Base-by-base conservation (phyloP, 331 rosid species). In the Phaseolus coccineus region DNA sequence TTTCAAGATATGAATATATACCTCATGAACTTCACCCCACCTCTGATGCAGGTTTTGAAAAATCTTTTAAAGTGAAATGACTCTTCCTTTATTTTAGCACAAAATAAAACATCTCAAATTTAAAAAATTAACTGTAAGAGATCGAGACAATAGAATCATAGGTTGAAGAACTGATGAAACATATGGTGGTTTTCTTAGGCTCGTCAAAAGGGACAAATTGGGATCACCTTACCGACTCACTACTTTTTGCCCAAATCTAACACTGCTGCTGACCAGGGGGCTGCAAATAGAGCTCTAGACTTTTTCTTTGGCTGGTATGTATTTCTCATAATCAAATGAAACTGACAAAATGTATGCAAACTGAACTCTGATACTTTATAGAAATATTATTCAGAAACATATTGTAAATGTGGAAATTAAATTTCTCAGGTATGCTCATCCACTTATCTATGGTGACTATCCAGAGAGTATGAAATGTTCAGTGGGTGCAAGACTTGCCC, bases 221-320 rank as follows among this genome's bases (percentile, higher is more conserved):
- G 92, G 8, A 82, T 87, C 19, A 84, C 89, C 0, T 27, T 85
- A 42, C 75, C 65, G 10, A 79, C 89, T 8, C 82, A 74, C 56
- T 84, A 67, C 81, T 72, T 82, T 3, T 77, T 65, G 35, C 94
- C 94, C 9, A 79, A 85, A 24, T 25, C 31, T 6, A 27, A 79
- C 0, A 73, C 31, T 28, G 28, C 1, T 44, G 69, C 86, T 0
- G 63, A 84, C 69, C 31, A 14, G 7, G 6, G 12, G 39, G 94
- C 97, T 31, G 85, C 92, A 19, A 64, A 31, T 31, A 80, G 90
- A 80, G 91, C 94, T 27, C 77, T 87, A 2, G 94, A 89, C 14
- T 88, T 86, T 50, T 53, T 4, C 0, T 42, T 88, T 13, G 94
- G 91, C 62, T 89, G 97, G 94, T 91, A 81, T 11, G 87, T 57